phyloP scores from a whole-genome alignment of 345 rosid species.

The Firmiana major region DNA sequence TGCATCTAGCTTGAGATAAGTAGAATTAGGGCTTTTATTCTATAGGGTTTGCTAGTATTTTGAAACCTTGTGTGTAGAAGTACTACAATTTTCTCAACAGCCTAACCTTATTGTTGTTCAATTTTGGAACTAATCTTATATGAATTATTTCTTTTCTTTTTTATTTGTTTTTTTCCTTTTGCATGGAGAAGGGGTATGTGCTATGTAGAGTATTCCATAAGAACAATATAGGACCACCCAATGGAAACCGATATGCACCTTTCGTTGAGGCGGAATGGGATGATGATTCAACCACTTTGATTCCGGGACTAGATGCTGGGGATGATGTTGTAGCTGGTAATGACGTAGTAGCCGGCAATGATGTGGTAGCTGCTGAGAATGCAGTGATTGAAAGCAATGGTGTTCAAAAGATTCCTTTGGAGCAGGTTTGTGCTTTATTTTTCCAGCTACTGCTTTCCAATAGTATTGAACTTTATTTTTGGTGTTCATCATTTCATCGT shows the following conservation, averaged over 20 bases:
- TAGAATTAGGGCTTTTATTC: neutral
- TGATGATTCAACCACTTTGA: constrained; percentile 42
- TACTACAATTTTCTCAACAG: constrained; percentile 4
- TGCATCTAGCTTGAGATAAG: neutral
- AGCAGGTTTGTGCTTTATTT: constrained; percentile 43
- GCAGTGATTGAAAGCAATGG: constrained; percentile 24
- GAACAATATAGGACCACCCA: constrained; percentile 93
- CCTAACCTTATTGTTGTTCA: neutral
- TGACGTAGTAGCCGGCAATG: constrained; percentile 22
- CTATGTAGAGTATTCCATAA: constrained; percentile 91
- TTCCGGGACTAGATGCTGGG: constrained; percentile 58
- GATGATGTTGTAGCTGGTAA: constrained; percentile 33
- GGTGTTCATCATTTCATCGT: neutral
- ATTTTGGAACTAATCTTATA: constrained; percentile 12
- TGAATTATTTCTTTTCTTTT: constrained; percentile 15
- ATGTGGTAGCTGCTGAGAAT: constrained; percentile 7
- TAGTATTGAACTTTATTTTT: neutral
- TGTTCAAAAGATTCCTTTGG: constrained; percentile 21
- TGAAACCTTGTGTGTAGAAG: neutral
- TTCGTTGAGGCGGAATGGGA: constrained; percentile 82
- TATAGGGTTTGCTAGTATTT: neutral
- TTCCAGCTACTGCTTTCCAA: neutral
- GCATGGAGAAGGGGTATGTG: constrained; percentile 59
- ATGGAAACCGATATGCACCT: constrained; percentile 79
- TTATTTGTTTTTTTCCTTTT: constrained; percentile 9